These are phyloP conservation scores for Cyclostephanos invisitatus DNA, from an alignment of 108 stramenopile species.

Conservation along the genomic window DNA sequence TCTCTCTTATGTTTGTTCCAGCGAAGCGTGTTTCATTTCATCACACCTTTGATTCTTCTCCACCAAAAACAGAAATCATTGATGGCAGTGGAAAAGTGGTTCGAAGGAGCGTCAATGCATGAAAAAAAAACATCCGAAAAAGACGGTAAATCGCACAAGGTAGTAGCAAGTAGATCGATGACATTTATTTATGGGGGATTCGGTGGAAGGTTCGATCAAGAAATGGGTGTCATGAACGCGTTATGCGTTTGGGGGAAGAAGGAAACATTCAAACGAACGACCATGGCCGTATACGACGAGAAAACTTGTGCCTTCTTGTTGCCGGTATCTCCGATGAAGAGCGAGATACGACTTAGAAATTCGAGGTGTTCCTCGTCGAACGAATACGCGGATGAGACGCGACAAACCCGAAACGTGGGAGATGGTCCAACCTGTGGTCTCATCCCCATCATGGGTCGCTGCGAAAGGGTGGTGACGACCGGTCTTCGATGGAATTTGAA, in stretches of 20 bases:
- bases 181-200: conserved; percentile 78
- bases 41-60: background rate
- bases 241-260: conserved; percentile 63
- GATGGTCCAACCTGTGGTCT: conserved; percentile 87
- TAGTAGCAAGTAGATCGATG: conserved; percentile 18
- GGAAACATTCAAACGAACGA: conserved; percentile 39
- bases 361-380: conserved; percentile 10
- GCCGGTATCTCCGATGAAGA: conserved; percentile 36
- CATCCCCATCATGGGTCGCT: conserved; percentile 66
- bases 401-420: conserved; percentile 25
- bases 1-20: background rate
- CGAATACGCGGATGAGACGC: background rate
- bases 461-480: conserved; percentile 60
- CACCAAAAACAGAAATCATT: conserved; percentile 32
- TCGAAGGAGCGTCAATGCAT: conserved; percentile 28
- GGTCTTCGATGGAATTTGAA: conserved; percentile 84
- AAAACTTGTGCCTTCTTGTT: conserved; percentile 72
- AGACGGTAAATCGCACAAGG: background rate
- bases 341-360: conserved; percentile 57
- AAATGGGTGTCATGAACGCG: conserved; percentile 80
- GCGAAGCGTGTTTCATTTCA: background rate
- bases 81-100: conserved; percentile 49
- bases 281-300: conserved; percentile 68
- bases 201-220: conserved; percentile 89
- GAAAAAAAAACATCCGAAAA: background rate